Evolutionary conservation across 2,329 filamentous ascomycete species (phyloP).

Genomic region (Monascus ruber): DNA sequence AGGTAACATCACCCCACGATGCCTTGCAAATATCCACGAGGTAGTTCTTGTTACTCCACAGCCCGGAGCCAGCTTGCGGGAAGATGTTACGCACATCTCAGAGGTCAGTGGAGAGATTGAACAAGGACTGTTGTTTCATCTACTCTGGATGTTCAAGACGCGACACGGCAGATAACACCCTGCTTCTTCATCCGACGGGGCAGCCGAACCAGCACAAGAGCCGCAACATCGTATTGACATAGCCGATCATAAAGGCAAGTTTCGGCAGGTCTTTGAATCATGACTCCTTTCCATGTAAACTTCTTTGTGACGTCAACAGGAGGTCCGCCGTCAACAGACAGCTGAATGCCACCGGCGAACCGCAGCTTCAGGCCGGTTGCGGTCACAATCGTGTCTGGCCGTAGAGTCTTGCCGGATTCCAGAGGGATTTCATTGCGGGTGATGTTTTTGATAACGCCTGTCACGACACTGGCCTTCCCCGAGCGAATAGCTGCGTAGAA

Average conservation of each 20-base stretch:
- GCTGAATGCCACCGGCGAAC: conserved; percentile 9
- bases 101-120: neutral
- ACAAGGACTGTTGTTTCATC: neutral
- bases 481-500: conserved; percentile 38
- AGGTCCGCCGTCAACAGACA: conserved; percentile 15
- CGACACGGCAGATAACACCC: neutral
- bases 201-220: conserved; percentile 11
- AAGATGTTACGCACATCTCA: neutral
- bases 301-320: conserved; percentile 9
- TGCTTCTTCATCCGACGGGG: conserved; percentile 1
- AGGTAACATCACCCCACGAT: neutral
- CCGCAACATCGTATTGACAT: conserved; percentile 16
- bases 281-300: conserved; percentile 14
- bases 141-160: neutral
- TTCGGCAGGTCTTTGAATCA: conserved; percentile 18
- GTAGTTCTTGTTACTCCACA: neutral
- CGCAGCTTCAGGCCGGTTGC: conserved; percentile 17
- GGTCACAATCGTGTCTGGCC: conserved; percentile 17
- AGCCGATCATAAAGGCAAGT: conserved; percentile 13
- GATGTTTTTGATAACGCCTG: conserved; percentile 36
- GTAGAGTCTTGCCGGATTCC: conserved; percentile 18
- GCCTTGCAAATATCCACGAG: neutral
- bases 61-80: neutral
- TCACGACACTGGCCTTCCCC: conserved; percentile 37
- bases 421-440: conserved; percentile 34